Evolutionary conservation across 345 rosid species (phyloP).

Genomic region (Limnanthes douglasii): DNA sequence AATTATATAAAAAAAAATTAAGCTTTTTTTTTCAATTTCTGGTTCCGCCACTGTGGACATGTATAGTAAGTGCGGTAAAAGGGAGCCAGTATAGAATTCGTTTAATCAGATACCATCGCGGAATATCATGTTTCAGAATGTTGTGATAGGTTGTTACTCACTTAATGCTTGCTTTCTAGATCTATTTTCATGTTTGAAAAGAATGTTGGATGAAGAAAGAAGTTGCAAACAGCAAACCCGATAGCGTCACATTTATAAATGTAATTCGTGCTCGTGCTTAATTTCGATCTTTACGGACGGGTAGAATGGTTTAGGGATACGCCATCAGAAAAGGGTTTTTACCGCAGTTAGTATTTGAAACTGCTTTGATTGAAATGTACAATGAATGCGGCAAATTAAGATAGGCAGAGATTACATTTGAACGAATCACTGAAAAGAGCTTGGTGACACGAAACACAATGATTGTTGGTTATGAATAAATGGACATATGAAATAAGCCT

Average conservation of each 20-base stretch:
- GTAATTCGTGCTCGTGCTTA: conserved; percentile 47
- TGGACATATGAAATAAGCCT: conserved; percentile 26
- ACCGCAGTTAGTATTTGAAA: conserved; percentile 51
- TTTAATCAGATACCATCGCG: conserved; percentile 24
- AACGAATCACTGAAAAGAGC: conserved; percentile 27
- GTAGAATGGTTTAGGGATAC: conserved; percentile 48
- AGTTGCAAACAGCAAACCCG: conserved; percentile 36
- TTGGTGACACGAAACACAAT: conserved; percentile 58
- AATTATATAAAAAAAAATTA: too few relatives aligned
- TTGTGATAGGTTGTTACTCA: conserved; percentile 54
- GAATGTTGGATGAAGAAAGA: conserved; percentile 24
- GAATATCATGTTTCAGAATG: conserved; percentile 53
- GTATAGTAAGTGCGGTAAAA: conserved; percentile 44
- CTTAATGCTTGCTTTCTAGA: conserved; percentile 14
- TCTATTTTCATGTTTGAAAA: conserved; percentile 36
- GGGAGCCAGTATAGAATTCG: conserved; percentile 40
- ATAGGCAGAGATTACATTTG: conserved; percentile 31
- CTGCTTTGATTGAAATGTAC: conserved; percentile 57
- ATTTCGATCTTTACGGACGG: conserved; percentile 20
- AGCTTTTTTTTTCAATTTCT: too few relatives aligned
- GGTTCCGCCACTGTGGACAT: too few relatives aligned
- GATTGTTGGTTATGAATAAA: conserved; percentile 48
- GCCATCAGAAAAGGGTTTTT: conserved; percentile 43
- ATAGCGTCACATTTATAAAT: conserved; percentile 49
- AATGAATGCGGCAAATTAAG: conserved; percentile 28